phyloP scores from a whole-genome alignment of 2,329 filamentous ascomycete genomes.

The Verticillium klebahnii region DNA sequence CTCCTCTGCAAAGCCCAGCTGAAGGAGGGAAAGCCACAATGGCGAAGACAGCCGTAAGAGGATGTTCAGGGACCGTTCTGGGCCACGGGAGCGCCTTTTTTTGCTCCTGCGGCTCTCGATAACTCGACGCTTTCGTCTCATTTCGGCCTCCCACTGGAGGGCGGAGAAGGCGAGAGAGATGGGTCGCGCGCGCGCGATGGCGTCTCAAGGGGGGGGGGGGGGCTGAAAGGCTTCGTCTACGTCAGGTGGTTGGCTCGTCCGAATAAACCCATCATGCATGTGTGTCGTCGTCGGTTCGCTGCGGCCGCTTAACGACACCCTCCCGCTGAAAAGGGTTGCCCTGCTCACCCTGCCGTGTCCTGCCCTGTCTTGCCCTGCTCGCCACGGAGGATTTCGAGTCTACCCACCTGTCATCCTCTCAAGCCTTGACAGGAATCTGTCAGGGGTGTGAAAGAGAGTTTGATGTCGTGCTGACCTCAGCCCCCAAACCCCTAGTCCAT shows the following conservation, averaged over 20 bases:
- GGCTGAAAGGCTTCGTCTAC: neutral
- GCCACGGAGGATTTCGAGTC: neutral
- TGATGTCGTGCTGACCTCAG: neutral
- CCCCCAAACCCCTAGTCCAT: neutral
- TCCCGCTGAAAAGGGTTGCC: neutral
- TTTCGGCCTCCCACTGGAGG: neutral
- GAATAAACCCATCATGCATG: neutral
- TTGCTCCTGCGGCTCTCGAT: neutral
- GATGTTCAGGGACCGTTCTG: neutral
- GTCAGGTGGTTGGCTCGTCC: neutral
- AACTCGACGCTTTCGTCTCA: neutral
- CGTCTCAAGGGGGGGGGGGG: neutral
- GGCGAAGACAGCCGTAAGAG: neutral
- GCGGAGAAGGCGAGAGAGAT: neutral
- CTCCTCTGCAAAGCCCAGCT: neutral
- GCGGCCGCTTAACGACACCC: neutral
- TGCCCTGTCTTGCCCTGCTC: neutral
- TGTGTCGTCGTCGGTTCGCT: neutral
- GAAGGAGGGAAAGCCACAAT: neutral
- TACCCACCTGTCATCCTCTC: neutral
- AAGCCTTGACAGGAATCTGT: neutral
- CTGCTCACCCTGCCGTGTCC: neutral
- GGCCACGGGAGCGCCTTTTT: neutral
- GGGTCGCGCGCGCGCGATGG: neutral
- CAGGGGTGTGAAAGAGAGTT: neutral